A percentile compares a stretch with the other conserved stretches of the same genome.
phyloP scores from a whole-genome alignment of 2,329 filamentous ascomycete genomes.

The Neonectria faginata region DNA sequence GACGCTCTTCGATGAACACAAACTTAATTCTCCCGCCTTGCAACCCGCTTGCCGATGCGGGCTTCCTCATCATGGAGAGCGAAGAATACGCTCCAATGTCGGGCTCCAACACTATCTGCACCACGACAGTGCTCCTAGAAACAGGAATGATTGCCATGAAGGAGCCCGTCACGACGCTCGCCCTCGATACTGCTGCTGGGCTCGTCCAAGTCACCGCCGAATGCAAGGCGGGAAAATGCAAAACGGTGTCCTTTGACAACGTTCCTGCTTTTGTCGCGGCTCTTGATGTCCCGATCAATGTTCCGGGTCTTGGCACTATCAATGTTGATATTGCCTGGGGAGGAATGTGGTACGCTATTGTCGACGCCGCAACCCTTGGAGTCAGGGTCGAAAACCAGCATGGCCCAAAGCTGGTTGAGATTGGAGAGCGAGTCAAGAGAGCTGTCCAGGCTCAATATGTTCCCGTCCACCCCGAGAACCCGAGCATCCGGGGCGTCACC shows the following conservation, averaged over 20 bases:
- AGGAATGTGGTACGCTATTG: slow-evolving; percentile 59
- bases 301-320: slow-evolving; percentile 55
- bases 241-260: slow-evolving; percentile 52
- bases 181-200: slow-evolving; percentile 59
- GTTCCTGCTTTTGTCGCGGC: slow-evolving; percentile 15
- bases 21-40: slow-evolving; percentile 32
- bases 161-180: slow-evolving; percentile 56
- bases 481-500: slow-evolving; percentile 43
- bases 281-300: slow-evolving; percentile 56
- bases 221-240: slow-evolving; percentile 57
- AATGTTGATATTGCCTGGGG: slow-evolving; percentile 59
- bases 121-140: slow-evolving; percentile 58
- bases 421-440: slow-evolving; percentile 57
- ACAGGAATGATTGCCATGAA: slow-evolving; percentile 60
- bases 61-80: slow-evolving; percentile 54
- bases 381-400: slow-evolving; percentile 50
- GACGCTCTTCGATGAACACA: slow-evolving; percentile 33
- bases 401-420: slow-evolving; percentile 52
- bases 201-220: slow-evolving; percentile 51
- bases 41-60: slow-evolving; percentile 35
- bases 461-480: slow-evolving; percentile 58
- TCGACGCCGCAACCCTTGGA: slow-evolving; percentile 53
- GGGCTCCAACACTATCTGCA: slow-evolving; percentile 59
- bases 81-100: slow-evolving; percentile 57
- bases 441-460: slow-evolving; percentile 50